A percentile compares a stretch with the other conserved stretches of the same genome.
Evolutionary conservation across 768 basidiomycete genomes (phyloP).

Genomic region (Pholiota microspora): DNA sequence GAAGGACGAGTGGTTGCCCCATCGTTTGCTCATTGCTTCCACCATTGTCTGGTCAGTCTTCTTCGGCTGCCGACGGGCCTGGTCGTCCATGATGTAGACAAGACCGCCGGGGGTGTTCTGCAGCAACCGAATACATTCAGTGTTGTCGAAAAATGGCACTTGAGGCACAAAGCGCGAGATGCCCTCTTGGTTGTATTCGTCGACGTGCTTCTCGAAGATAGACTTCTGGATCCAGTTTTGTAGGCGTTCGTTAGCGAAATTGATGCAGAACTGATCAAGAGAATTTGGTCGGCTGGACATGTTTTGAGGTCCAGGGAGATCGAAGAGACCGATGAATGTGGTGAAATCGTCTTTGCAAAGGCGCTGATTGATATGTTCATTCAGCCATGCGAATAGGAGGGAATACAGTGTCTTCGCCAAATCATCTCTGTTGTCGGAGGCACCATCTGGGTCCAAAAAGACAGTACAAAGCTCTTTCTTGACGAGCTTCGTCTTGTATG

Average conservation of each 20-base stretch:
- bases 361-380: slow-evolving; percentile 94
- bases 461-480: slow-evolving; percentile 97
- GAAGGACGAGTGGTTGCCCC: slow-evolving; percentile 93
- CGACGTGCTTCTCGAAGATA: slow-evolving; percentile 77
- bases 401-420: slow-evolving; percentile 93
- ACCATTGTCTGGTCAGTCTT: slow-evolving; percentile 95
- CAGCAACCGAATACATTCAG: slow-evolving; percentile 84
- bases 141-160: slow-evolving; percentile 85
- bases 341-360: slow-evolving; percentile 92
- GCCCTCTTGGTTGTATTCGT: slow-evolving; percentile 83
- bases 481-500: slow-evolving; percentile 90
- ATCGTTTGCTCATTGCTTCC: slow-evolving; percentile 90
- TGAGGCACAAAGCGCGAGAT: slow-evolving; percentile 68
- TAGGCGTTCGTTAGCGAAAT: slow-evolving; percentile 92
- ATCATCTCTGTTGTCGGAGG: slow-evolving; percentile 91
- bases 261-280: slow-evolving; percentile 94
- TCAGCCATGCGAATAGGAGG: slow-evolving; percentile 93
- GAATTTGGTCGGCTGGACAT: slow-evolving; percentile 86
- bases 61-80: slow-evolving; percentile 80
- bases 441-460: slow-evolving; percentile 92
- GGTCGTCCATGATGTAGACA: slow-evolving; percentile 97
- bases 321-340: slow-evolving; percentile 91
- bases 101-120: slow-evolving; percentile 88
- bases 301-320: slow-evolving; percentile 93
- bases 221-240: slow-evolving; percentile 80